Evolutionary conservation across 768 basidiomycete genomes (phyloP), one percentile per base, ranked within the genome.

Genomic region (Termitomyces sp.): DNA sequence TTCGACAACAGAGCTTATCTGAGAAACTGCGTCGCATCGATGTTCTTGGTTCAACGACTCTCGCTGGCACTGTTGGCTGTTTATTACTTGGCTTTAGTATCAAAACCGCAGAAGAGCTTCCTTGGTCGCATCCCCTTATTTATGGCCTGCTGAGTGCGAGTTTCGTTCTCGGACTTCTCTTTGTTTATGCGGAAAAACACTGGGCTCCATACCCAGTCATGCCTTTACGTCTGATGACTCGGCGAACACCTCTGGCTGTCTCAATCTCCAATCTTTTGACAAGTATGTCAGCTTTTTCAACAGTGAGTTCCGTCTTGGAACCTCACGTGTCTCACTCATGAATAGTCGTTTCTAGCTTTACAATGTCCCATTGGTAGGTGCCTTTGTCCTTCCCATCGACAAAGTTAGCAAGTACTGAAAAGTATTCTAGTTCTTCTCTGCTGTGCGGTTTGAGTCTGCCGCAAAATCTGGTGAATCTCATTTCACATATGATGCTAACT

Each of bases 131-230:
- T 69, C 87, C 90, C 6, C 67, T 84, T 32, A 84, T 98, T 55
- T 81, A 76, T 67, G 84, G 83, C 14, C 77, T 94, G 45, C 73
- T 97, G 46, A 58, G 76, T 54, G 67, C 74, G 43, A 88, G 91
- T 63, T 70, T 70, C 49, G 59, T 87, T 22, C 86, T 77, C 53
- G 76, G 77, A 10, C 62, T 75, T 6, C 64, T 77, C 2, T 98
- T 99, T 70, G 68, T 95, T 32, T 68, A 83, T 47, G 90, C 92
- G 26, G 96, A 99, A 73, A 84, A 85, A 57, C 77, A 80, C 62
- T 85, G 82, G 76, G 85, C 91, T 3, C 78, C 82, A 4, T 90
- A 88, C 69, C 97, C 97, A 16, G 88, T 98, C 53, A 88, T 99
- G 86, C 96, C 96, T 49, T 73, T 97, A 61, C 82, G 82, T 53